Evolutionary conservation across 2,329 filamentous ascomycete species (phyloP), one percentile per base, ranked within the genome.

Genomic region (Clonostachys chloroleuca): DNA sequence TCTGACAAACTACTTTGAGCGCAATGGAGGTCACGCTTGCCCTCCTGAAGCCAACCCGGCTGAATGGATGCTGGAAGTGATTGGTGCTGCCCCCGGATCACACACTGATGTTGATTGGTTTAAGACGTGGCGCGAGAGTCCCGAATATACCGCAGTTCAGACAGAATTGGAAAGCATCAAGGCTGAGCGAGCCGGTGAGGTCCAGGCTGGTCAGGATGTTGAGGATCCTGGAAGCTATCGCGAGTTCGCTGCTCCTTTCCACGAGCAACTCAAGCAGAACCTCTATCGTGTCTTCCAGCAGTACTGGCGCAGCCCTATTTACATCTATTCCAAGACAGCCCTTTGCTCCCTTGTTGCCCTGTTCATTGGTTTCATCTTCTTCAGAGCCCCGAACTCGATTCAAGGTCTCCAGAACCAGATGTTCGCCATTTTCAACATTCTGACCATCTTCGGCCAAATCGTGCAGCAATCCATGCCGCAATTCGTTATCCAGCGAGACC

Each of bases 301-400:
- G 64, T 95, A 94, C 77, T 95, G 91, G 90, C 87, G 91, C 50
- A 92, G 85, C 1, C 91, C 91, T 0, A 79, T 84, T 6, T 95
- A 95, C 72, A 92, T 96, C 65, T 95, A 92, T 72, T 85, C 87
- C 58, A 95, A 95, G 74, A 63, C 76, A 1, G 71, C 77, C 2
- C 82, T 95, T 16, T 89, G 84, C 60, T 69, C 78, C 20, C 66
- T 83, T 14, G 69, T 79, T 34, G 69, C 84, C 5, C 75, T 95
- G 12, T 95, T 92, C 64, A 88, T 94, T 57, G 89, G 89, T 33
- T 90, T 92, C 64, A 84, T 86, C 46, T 91, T 94, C 68, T 89
- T 80, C 75, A 77, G 81, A 39, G 83, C 87, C 1, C 80, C 82
- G 33, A 84, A 84, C 67, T 83, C 81, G 10, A 78, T 86, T 40